Conservation (phyloP, 2,329 filamentous ascomycete genomes). For the Pyrenophora tritici-repentis region DNA sequence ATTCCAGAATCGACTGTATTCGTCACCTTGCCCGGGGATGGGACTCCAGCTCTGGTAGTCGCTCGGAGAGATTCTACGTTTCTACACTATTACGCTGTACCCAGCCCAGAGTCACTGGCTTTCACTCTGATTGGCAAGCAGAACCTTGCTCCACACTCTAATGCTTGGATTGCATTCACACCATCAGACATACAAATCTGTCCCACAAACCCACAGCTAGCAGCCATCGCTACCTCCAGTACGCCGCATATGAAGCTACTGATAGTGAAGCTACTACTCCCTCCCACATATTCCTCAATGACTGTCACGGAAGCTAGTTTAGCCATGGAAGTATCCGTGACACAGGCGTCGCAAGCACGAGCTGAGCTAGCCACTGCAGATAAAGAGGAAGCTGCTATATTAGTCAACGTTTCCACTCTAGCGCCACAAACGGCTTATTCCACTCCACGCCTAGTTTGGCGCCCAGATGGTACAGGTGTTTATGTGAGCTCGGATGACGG, state of each 20-base stretch:
- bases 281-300: conserved; percentile 34
- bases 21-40: conserved; percentile 53
- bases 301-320: conserved; percentile 3
- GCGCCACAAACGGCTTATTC: conserved; percentile 67
- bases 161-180: conserved; percentile 67
- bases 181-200: conserved; percentile 62
- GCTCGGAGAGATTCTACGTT: conserved; percentile 63
- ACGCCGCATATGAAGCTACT: conserved; percentile 67
- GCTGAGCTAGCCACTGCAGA: conserved; percentile 58
- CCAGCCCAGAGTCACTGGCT: conserved; percentile 16
- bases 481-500: conserved; percentile 71
- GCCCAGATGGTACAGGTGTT: conserved; percentile 64
- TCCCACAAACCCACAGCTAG: conserved; percentile 59
- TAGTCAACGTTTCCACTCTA: conserved; percentile 63
- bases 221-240: conserved; percentile 65
- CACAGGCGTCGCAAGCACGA: conserved; percentile 59
- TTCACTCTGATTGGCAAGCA: conserved; percentile 58
- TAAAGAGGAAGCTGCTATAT: conserved; percentile 63
- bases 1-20: conserved; percentile 65
- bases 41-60: conserved; percentile 56
- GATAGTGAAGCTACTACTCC: conserved; percentile 62
- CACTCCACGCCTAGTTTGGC: conserved; percentile 65
- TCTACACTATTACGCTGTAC: conserved; percentile 60
- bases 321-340: conserved; percentile 34
- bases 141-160: conserved; percentile 66